Evolutionary conservation across 306 rosid species (phyloP).

Genomic region (Quercus mongolica): DNA sequence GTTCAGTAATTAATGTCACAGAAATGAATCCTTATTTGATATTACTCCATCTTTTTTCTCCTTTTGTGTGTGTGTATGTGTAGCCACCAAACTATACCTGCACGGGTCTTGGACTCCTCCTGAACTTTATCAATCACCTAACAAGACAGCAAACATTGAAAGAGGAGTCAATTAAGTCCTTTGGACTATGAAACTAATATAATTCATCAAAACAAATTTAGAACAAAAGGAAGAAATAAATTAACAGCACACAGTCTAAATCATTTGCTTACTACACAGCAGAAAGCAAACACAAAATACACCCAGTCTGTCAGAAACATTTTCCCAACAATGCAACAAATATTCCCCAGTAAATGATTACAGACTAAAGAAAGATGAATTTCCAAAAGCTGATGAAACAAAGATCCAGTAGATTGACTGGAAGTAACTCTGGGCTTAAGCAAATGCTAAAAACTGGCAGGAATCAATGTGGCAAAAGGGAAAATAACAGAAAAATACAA

Average conservation of each 20-base stretch:
- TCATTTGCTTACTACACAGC: neutral
- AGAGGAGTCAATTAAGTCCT: constrained; percentile 1
- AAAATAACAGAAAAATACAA: neutral
- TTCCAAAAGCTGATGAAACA: neutral
- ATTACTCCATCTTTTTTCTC: too few species aligned
- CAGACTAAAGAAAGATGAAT: neutral
- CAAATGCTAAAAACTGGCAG: neutral
- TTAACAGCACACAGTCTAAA: too few species aligned
- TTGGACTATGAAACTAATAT: neutral
- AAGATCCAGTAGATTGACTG: neutral
- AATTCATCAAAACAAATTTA: neutral
- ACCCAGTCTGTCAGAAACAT: neutral
- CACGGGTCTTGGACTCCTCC: constrained; percentile 90
- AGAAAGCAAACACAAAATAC: neutral
- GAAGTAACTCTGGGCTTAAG: neutral
- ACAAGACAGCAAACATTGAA: constrained; percentile 18
- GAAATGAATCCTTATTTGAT: too few species aligned
- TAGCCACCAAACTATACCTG: constrained; percentile 43
- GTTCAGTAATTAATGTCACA: too few species aligned
- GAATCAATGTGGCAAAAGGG: neutral
- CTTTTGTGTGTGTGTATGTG: too few species aligned
- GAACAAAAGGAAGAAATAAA: too few species aligned
- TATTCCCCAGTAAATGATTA: neutral
- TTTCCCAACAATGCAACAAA: neutral
- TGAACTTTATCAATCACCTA: constrained; percentile 98